Evolutionary conservation across 352 stramenopile species (phyloP).

Genomic region (Phytophthora crassamura): DNA sequence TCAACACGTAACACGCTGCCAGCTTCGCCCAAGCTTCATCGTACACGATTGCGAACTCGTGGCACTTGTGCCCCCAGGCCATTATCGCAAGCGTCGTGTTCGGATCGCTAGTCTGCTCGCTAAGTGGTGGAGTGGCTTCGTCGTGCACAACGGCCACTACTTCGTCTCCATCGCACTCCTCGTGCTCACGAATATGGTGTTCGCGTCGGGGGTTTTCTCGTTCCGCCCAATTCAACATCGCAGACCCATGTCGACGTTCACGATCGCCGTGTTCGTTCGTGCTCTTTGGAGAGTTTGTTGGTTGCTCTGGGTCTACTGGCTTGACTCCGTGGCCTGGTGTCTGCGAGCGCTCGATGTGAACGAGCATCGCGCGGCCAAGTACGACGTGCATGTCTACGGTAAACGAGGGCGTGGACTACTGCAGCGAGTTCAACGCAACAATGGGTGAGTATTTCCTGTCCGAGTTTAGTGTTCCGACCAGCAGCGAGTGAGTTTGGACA

Average conservation of each 20-base stretch:
- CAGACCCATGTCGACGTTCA: conserved; percentile 31
- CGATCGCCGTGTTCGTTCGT: conserved; percentile 28
- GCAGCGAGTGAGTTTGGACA: conserved; percentile 30
- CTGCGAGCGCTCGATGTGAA: conserved; percentile 40
- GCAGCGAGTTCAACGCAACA: conserved; percentile 42
- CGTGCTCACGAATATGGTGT: conserved; percentile 44
- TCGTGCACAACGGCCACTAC: conserved; percentile 22
- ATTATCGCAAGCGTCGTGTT: conserved; percentile 70
- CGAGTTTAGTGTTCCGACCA: conserved; percentile 36
- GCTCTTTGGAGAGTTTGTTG: conserved; percentile 58
- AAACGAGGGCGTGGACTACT: conserved; percentile 36
- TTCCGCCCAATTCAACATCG: conserved; percentile 30
- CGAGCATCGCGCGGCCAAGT: conserved; percentile 32
- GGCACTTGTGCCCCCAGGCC: conserved; percentile 55
- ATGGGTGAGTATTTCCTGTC: conserved; percentile 44
- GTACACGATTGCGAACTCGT: conserved; percentile 61
- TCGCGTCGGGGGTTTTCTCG: conserved; percentile 48
- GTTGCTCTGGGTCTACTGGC: conserved; percentile 60
- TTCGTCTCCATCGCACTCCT: conserved; percentile 40
- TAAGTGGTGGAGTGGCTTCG: conserved; percentile 71
- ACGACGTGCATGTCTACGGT: conserved; percentile 33
- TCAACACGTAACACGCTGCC: conserved; percentile 78
- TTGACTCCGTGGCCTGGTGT: conserved; percentile 55
- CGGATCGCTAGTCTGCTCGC: conserved; percentile 78
- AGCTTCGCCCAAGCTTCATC: conserved; percentile 75